A percentile compares a stretch with the other conserved stretches of the same genome.
Conservation (phyloP, 1,139 yeast species). For the Debaryomyces udenii region DNA sequence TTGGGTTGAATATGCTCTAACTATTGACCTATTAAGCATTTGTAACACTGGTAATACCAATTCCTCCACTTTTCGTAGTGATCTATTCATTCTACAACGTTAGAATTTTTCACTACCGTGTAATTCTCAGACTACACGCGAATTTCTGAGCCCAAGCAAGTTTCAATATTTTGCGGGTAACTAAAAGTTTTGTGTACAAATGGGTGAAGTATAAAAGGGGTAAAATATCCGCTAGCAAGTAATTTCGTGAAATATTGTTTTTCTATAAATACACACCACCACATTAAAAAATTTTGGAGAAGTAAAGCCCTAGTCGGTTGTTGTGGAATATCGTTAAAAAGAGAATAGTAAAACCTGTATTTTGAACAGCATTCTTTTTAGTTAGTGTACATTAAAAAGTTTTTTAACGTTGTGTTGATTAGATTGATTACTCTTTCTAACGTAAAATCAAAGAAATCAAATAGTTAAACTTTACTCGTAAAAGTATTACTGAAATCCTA, state of each 20-base stretch:
- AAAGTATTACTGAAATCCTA: conserved; percentile 7
- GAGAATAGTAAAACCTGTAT: conserved; percentile 9
- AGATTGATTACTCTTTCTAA: conserved; percentile 9
- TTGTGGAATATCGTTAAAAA: conserved; percentile 6
- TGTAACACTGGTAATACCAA: neutral
- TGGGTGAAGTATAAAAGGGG: neutral
- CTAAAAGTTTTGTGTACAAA: neutral
- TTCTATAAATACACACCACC: neutral
- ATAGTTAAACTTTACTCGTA: conserved; percentile 8
- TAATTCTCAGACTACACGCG: conserved; percentile 10
- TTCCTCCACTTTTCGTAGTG: neutral
- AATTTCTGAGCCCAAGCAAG: neutral
- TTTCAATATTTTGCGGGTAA: conserved; percentile 8
- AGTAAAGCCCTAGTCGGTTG: neutral
- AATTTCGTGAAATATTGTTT: neutral
- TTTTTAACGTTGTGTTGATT: conserved; percentile 8
- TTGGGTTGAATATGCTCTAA: conserved; percentile 16
- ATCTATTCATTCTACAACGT: conserved; percentile 8
- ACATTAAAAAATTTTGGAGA: neutral
- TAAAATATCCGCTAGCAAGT: neutral
- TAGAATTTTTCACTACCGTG: conserved; percentile 18
- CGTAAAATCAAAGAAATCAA: conserved; percentile 8
- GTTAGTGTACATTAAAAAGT: conserved; percentile 6
- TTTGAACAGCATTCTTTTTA: conserved; percentile 8
- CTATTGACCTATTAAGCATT: conserved; percentile 13